A percentile compares a stretch with the other conserved stretches of the same genome.
Conservation (phyloP, 768 basidiomycete species). For the Hericium rajendrae region DNA sequence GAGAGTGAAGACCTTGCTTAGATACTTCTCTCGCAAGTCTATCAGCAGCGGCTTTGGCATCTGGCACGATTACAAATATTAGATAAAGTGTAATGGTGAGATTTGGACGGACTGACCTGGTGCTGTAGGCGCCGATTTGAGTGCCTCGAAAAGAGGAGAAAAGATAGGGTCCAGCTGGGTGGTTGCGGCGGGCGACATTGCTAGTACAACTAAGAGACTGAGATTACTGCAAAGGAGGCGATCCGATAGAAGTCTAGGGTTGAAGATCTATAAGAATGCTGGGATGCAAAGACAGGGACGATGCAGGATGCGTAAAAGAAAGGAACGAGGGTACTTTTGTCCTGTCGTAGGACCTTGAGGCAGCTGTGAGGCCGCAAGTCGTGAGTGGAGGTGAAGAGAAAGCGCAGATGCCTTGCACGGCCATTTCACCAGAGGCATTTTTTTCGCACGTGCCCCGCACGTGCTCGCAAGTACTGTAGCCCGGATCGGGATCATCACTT, state of each 20-base stretch:
- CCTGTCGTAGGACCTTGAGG: not conserved
- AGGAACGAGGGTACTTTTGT: not conserved
- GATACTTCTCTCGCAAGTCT: conserved; percentile 63
- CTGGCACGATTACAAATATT: conserved; percentile 24
- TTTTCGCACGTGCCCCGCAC: too few relatives aligned
- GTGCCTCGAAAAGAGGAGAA: conserved; percentile 32
- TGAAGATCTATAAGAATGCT: not conserved
- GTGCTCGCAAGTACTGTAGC: too few relatives aligned
- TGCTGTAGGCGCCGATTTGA: conserved; percentile 28
- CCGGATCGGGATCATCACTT: too few relatives aligned
- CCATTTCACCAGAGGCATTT: too few relatives aligned
- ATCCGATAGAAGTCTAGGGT: not conserved
- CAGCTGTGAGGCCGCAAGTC: not conserved
- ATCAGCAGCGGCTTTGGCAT: conserved; percentile 80
- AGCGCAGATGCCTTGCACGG: not conserved
- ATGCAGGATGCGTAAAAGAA: not conserved
- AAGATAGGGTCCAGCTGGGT: conserved; percentile 31
- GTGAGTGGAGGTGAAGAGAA: not conserved
- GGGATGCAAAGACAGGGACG: not conserved
- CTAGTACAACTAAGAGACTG: conserved; percentile 8
- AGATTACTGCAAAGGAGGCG: conserved; percentile 1
- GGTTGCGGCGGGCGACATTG: conserved; percentile 49
- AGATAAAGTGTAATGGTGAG: not conserved
- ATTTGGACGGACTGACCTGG: conserved; percentile 19
- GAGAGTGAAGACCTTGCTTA: conserved; percentile 50